Conservation (phyloP, 2,329 filamentous ascomycete genomes). For the Ceratocystis alfenasii region DNA sequence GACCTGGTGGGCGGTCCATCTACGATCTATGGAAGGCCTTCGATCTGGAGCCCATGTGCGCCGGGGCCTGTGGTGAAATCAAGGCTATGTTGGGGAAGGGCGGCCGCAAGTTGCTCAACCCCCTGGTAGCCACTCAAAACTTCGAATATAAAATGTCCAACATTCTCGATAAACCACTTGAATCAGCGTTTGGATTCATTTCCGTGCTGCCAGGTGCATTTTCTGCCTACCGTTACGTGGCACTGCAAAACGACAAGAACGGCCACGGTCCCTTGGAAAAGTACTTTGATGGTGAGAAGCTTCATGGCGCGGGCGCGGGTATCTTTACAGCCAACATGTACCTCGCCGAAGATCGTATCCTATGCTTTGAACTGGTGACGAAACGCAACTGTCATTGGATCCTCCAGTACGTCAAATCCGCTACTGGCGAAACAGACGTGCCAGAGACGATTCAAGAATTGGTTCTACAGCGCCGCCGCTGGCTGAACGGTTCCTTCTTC, state of each 20-base stretch:
- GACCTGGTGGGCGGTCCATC: constrained; percentile 84
- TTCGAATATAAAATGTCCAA: constrained; percentile 99
- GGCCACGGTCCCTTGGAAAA: constrained; percentile 86
- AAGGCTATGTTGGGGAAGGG: constrained; percentile 86
- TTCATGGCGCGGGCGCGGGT: constrained; percentile 82
- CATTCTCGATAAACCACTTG: constrained; percentile 92
- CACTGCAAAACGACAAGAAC: constrained; percentile 92
- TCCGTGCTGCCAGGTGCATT: constrained; percentile 93
- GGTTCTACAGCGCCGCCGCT: constrained; percentile 87
- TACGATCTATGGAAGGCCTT: constrained; percentile 99
- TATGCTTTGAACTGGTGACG: constrained; percentile 95
- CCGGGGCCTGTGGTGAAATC: constrained; percentile 94
- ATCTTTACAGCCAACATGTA: constrained; percentile 99
- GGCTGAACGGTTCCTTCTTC: constrained; percentile 98
- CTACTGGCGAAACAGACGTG: constrained; percentile 92
- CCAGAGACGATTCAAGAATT: constrained; percentile 89
- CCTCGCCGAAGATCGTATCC: constrained; percentile 92
- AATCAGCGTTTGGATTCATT: constrained; percentile 96
- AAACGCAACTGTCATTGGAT: constrained; percentile 98
- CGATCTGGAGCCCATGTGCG: constrained; percentile 94
- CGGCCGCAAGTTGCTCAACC: constrained; percentile 82
- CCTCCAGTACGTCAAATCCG: constrained; percentile 94
- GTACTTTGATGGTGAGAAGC: constrained; percentile 93
- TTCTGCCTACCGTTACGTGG: constrained; percentile 92
- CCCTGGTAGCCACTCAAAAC: constrained; percentile 89